Evolutionary conservation across 108 stramenopile genomes (phyloP), one percentile per base, ranked within the genome.

Genomic region (Cylindrotheca fusiformis): DNA sequence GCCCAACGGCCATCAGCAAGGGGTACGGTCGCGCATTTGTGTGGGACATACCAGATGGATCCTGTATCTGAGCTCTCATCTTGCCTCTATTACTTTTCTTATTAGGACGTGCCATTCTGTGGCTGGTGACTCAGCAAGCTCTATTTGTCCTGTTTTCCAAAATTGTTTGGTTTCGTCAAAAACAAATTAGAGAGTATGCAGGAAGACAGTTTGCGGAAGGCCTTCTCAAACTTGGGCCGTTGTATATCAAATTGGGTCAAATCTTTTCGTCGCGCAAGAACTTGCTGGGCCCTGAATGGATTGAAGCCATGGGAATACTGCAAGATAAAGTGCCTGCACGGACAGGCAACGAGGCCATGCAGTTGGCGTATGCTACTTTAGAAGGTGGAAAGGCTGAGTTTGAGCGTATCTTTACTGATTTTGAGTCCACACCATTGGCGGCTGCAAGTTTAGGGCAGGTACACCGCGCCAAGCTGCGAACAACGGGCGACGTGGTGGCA

Each of bases 311-410:
- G 75, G 93, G 90, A 72, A 78, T 71, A 25, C 58, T 97, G 48
- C 97, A 97, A 76, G 97, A 97, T 64, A 83, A 80, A 26, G 90
- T 96, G 1, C 97, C 97, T 23, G 85, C 94, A 1, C 87, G 84
- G 53, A 68, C 71, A 26, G 92, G 93, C 19, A 54, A 65, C 31
- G 84, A 91, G 33, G 97, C 97, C 5, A 71, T 91, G 75, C 74
- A 88, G 19, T 60, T 94, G 63, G 82, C 90, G 19, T 80, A 93
- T 52, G 51, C 59, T 21, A 86, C 91, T 24, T 67, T 87, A 52
- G 84, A 84, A 0, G 79, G 84, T 10, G 78, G 81, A 0, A 51
- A 60, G 23, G 58, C 60, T 20, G 67, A 68, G 6, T 90, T 90
- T 69, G 77, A 88, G 50, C 24, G 51, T 17, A 36, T 75, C 0